These are phyloP conservation scores for Mycena alexandri DNA, from an alignment of 768 basidiomycete genomes.

Conservation along the genomic window DNA sequence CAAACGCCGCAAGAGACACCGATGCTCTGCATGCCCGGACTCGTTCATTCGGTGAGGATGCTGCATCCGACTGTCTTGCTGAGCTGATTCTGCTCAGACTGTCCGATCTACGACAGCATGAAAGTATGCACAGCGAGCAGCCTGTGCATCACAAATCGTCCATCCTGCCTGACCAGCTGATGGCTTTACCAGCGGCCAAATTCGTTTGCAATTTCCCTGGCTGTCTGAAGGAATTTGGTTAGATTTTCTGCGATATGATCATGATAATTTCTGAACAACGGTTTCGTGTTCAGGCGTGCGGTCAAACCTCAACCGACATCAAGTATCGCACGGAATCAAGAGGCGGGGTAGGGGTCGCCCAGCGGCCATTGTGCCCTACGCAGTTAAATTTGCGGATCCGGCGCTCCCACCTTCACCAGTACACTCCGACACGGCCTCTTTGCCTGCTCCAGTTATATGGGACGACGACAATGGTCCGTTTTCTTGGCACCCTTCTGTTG, in stretches of 20 bases:
- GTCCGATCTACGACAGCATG: slow-evolving; percentile 15
- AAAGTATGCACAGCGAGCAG: slow-evolving; percentile 5
- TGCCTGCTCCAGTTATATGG: neutral
- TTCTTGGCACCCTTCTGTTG: neutral
- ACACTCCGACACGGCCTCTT: slow-evolving; percentile 4
- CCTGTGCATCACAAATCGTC: neutral
- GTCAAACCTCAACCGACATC: slow-evolving; percentile 16
- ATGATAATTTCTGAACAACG: neutral
- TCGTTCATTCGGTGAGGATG: neutral
- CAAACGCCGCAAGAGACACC: neutral
- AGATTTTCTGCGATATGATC: neutral
- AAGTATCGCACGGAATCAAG: neutral
- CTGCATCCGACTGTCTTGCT: too few relatives aligned
- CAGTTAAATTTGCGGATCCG: neutral
- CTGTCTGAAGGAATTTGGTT: slow-evolving; percentile 17
- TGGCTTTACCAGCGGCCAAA: neutral
- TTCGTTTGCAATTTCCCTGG: slow-evolving; percentile 4
- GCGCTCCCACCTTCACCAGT: neutral
- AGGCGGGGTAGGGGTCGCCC: neutral
- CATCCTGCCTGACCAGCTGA: too few relatives aligned
- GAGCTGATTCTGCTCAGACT: neutral
- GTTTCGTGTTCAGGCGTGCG: slow-evolving; percentile 3
- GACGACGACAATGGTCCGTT: slow-evolving; percentile 18
- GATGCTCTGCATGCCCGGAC: neutral
- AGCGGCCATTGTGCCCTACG: neutral